These are phyloP conservation scores for Fraxinus baroniana DNA, from an alignment of 305 asterid genomes.

Conservation along the genomic window DNA sequence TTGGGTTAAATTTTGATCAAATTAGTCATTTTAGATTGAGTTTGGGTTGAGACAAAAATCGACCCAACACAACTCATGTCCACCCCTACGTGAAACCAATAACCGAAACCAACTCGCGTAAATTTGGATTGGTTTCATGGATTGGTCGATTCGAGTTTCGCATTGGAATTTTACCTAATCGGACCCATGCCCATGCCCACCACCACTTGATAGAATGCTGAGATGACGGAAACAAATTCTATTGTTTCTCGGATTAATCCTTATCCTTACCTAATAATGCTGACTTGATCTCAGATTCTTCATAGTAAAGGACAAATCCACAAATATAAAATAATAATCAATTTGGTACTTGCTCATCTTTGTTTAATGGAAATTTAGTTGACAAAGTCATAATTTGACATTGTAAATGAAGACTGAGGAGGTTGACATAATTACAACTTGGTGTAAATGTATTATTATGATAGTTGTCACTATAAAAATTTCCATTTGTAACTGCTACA, in stretches of 20 bases:
- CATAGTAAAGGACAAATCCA: not conserved
- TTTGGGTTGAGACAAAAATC: too few relatives aligned
- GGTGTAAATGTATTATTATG: not conserved
- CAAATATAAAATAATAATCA: not conserved
- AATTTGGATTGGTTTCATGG: not conserved
- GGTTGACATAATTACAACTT: not conserved
- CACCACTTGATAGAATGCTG: not conserved
- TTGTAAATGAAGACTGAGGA: not conserved
- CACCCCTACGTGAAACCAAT: too few relatives aligned
- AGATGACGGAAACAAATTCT: conserved; percentile 7
- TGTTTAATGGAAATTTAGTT: conserved; percentile 3
- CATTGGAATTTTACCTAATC: not conserved
- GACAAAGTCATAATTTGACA: not conserved
- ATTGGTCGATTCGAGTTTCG: not conserved
- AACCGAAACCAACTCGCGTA: too few relatives aligned
- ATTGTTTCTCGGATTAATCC: conserved; percentile 1
- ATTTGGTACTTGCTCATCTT: conserved; percentile 1
- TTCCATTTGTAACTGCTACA: not conserved
- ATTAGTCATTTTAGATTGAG: too few relatives aligned
- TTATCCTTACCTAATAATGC: conserved; percentile 16
- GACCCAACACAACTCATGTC: too few relatives aligned
- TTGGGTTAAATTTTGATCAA: too few relatives aligned
- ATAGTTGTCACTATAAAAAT: not conserved
- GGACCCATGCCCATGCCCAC: not conserved
- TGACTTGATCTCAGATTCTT: not conserved